Conservation (phyloP, 2,329 filamentous ascomycete species). For the Alternaria hordeiaustralica region DNA sequence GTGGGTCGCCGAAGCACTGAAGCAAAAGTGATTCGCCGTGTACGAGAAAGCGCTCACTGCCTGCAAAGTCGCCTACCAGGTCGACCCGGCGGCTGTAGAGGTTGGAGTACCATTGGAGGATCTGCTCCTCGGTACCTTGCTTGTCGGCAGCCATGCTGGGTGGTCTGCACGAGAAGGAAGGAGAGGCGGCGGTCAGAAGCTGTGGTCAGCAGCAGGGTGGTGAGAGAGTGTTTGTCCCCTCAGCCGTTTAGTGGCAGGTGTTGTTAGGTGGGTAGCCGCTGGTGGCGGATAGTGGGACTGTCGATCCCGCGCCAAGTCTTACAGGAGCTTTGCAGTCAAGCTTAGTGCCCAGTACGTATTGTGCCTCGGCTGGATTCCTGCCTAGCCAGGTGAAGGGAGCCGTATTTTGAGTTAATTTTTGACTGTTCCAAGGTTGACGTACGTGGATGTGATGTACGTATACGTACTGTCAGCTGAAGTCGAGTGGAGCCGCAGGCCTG, state of each 20-base stretch:
- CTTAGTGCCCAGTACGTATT: neutral
- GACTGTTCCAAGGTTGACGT: slow-evolving; percentile 7
- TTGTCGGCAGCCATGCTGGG: slow-evolving; percentile 29
- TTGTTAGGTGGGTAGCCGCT: slow-evolving; percentile 17
- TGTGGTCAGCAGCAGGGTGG: slow-evolving; percentile 11
- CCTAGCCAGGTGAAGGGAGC: neutral
- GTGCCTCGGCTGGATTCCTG: neutral
- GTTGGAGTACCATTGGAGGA: slow-evolving; percentile 45
- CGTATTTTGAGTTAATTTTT: neutral
- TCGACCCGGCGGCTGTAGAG: slow-evolving; percentile 48
- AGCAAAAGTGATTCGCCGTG: slow-evolving; percentile 76
- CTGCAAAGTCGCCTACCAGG: slow-evolving; percentile 77
- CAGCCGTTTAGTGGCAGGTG: slow-evolving; percentile 8
- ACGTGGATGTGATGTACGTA: slow-evolving; percentile 10
- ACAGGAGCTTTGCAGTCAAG: slow-evolving; percentile 15
- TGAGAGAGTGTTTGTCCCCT: slow-evolving; percentile 16
- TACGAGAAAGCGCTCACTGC: slow-evolving; percentile 73
- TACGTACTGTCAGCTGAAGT: slow-evolving; percentile 10
- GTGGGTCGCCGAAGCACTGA: slow-evolving; percentile 66
- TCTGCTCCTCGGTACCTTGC: slow-evolving; percentile 25
- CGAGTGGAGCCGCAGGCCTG: slow-evolving; percentile 16
- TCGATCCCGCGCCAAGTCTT: slow-evolving; percentile 17
- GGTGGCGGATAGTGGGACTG: slow-evolving; percentile 25
- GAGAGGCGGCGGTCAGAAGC: slow-evolving; percentile 7
- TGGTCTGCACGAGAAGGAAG: slow-evolving; percentile 1